Evolutionary conservation across 2,329 filamentous ascomycete species (phyloP).

Genomic region (Neonectria hederae): DNA sequence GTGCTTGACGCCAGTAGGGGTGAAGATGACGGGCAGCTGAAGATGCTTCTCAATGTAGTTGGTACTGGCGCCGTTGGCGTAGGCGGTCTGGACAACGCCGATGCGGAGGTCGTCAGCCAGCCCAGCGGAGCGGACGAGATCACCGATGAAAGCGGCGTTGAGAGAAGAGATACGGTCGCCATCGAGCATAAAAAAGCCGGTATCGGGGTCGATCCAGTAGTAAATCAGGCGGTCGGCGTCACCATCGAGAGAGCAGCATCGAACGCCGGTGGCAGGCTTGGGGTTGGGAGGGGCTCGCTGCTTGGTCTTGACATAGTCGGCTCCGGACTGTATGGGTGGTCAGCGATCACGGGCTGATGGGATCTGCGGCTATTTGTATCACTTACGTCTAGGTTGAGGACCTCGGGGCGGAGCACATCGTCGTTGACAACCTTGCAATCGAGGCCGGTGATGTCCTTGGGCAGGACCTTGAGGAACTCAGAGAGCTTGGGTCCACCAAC

Average conservation of each 20-base stretch:
- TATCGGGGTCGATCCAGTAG: conserved; percentile 87
- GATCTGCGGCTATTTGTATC: neutral
- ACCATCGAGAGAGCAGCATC: conserved; percentile 91
- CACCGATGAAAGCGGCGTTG: conserved; percentile 90
- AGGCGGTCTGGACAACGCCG: conserved; percentile 95
- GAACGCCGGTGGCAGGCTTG: conserved; percentile 77
- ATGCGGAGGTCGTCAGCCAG: conserved; percentile 85
- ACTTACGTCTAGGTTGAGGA: conserved; percentile 85
- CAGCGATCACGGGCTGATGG: conserved; percentile 2
- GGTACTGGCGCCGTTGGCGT: conserved; percentile 95
- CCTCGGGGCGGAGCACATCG: conserved; percentile 88
- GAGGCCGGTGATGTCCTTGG: conserved; percentile 73
- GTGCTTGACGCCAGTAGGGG: conserved; percentile 95
- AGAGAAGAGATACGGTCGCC: conserved; percentile 97
- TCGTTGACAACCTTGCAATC: conserved; percentile 92
- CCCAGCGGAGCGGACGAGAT: conserved; percentile 82
- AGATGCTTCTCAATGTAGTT: conserved; percentile 90
- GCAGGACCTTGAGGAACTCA: conserved; percentile 86
- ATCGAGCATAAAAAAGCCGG: conserved; percentile 90
- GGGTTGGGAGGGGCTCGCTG: conserved; percentile 88
- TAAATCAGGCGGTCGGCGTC: conserved; percentile 96
- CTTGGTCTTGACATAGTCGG: conserved; percentile 97
- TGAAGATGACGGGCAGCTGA: conserved; percentile 90
- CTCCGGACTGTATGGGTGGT: conserved; percentile 74
- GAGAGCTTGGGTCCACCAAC: conserved; percentile 91